Conservation (phyloP, 371 early-diverging fungal genomes). For the Rhizomucor miehei region DNA sequence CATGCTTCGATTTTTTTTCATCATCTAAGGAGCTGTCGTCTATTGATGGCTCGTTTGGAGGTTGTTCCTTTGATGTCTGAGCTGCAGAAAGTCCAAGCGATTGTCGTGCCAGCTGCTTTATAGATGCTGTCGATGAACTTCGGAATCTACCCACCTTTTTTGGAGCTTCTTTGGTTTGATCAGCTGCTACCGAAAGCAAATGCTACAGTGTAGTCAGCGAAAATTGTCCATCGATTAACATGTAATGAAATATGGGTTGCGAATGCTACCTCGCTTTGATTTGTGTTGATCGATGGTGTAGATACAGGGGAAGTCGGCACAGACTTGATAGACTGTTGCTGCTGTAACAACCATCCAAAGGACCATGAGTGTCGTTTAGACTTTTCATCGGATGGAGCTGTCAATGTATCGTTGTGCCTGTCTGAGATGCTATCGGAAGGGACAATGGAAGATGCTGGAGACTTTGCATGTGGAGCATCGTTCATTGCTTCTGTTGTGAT, state of each 20-base stretch:
- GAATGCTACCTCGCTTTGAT: too few species aligned
- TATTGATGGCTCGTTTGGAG: not conserved
- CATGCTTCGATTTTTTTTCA: not conserved
- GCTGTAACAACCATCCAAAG: constrained; percentile 6
- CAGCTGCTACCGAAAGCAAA: not conserved
- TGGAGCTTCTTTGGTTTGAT: not conserved
- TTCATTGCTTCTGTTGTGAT: not conserved
- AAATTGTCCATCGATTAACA: too few species aligned
- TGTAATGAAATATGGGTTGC: too few species aligned
- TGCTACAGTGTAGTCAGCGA: too few species aligned
- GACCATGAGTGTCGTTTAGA: constrained; percentile 8
- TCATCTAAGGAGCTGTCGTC: not conserved
- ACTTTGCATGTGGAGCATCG: not conserved
- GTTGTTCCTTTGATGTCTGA: not conserved
- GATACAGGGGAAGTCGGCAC: constrained; percentile 4
- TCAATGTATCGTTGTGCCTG: not conserved
- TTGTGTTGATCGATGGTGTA: not conserved
- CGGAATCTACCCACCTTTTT: constrained; percentile 14
- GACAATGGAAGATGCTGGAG: too few species aligned
- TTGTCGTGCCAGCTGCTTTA: constrained; percentile 8
- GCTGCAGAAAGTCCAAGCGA: constrained; percentile 7
- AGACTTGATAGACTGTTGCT: too few species aligned
- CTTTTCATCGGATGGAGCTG: not conserved
- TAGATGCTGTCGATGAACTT: constrained; percentile 14
- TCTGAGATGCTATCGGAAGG: too few species aligned